A percentile compares a stretch with the other conserved stretches of the same genome.
Conservation (phyloP, 345 rosid species). For the Eucalyptus tenuipes region DNA sequence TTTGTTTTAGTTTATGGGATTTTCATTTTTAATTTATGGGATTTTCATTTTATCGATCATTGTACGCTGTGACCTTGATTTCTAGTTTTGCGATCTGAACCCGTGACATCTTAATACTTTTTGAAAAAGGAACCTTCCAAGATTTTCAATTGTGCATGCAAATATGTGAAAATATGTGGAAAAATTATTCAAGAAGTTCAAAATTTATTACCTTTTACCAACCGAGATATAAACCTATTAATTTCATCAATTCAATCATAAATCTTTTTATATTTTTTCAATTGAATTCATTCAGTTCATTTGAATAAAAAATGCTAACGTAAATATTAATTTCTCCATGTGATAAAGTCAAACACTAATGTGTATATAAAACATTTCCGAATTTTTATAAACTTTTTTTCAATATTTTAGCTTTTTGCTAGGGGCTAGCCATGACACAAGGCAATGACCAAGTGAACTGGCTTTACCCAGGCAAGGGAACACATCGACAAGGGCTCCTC, state of each 20-base stretch:
- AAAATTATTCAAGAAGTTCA: no score
- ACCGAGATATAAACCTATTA: accelerated
- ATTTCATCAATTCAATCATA: accelerated
- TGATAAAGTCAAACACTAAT: no score
- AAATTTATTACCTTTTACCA: accelerated
- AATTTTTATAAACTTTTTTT: accelerated
- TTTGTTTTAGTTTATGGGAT: accelerated
- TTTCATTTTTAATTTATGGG: no score
- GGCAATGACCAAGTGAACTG: accelerated
- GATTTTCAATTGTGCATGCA: accelerated
- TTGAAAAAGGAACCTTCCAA: not conserved
- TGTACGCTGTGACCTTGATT: accelerated
- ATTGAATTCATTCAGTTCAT: accelerated
- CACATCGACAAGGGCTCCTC: accelerated
- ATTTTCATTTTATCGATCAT: no score
- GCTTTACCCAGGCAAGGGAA: no score
- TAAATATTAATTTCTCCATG: no score
- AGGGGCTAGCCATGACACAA: accelerated
- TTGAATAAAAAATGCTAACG: accelerated
- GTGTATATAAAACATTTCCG: no score
- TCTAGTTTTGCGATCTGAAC: accelerated
- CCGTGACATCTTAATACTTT: accelerated
- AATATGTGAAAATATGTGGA: no score
- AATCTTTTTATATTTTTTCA: accelerated
- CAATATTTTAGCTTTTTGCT: no score